phyloP scores from a whole-genome alignment of 768 basidiomycete species.

The Termitomyces sp. region DNA sequence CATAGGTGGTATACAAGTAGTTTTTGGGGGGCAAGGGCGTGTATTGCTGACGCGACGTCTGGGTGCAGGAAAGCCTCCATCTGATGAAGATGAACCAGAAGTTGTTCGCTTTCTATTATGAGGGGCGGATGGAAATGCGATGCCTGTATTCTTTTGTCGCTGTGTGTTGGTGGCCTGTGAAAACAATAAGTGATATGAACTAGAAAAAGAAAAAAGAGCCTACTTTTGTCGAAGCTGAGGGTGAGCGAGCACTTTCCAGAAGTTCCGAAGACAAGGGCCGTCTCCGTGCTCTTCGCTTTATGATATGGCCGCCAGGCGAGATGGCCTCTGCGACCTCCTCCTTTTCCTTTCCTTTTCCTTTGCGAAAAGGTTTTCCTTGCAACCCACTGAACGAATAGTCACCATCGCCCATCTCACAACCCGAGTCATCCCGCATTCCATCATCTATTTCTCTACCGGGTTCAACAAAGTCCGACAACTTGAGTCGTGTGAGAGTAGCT shows the following conservation, averaged over 20 bases:
- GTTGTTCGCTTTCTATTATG: constrained; percentile 32
- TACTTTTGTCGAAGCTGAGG: constrained; percentile 38
- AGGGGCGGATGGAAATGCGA: constrained; percentile 35
- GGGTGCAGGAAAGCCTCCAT: constrained; percentile 46
- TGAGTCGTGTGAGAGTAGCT: constrained; percentile 57
- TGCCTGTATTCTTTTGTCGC: constrained; percentile 11
- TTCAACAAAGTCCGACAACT: constrained; percentile 49
- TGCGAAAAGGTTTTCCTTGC: constrained; percentile 15
- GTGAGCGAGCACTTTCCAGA: constrained; percentile 41
- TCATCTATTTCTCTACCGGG: constrained; percentile 37
- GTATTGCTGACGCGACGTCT: constrained; percentile 46
- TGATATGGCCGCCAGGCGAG: constrained; percentile 73
- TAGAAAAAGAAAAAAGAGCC: constrained; percentile 12
- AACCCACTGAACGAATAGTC: constrained; percentile 27
- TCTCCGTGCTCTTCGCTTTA: constrained; percentile 68
- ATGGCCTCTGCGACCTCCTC: constrained; percentile 64
- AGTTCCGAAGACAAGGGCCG: constrained; percentile 67
- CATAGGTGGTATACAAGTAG: constrained; percentile 1
- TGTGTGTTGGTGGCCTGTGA: not conserved
- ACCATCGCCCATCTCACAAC: constrained; percentile 43
- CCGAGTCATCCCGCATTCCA: constrained; percentile 40
- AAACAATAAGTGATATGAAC: not conserved
- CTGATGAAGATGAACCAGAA: constrained; percentile 38
- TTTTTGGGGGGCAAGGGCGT: constrained; percentile 19
- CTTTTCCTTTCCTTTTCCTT: constrained; percentile 39